Conservation (phyloP, 192 early-diverging fungal genomes). For the Backusella macrospora region DNA sequence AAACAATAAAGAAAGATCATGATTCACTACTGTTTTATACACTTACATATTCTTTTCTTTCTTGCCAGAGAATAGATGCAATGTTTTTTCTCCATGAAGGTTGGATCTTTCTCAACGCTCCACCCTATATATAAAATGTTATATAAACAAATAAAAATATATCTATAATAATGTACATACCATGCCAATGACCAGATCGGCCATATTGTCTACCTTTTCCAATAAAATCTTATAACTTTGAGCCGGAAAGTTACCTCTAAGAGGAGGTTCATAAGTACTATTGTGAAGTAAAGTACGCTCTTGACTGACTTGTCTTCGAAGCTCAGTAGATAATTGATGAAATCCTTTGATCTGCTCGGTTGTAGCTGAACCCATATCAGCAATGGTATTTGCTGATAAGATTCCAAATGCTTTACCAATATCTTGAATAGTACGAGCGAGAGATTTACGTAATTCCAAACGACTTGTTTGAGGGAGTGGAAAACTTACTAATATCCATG, state of each 20-base stretch:
- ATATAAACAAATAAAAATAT: neutral
- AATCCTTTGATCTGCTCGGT: slow-evolving; percentile 19
- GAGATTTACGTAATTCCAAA: slow-evolving; percentile 39
- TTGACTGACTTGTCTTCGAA: slow-evolving; percentile 35
- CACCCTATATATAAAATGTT: neutral
- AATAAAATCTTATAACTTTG: slow-evolving; percentile 32
- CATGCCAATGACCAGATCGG: slow-evolving; percentile 34
- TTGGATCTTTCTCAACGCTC: neutral
- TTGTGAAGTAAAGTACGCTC: slow-evolving; percentile 36
- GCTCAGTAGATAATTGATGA: slow-evolving; percentile 25
- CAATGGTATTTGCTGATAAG: slow-evolving; percentile 15
- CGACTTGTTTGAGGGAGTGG: slow-evolving; percentile 38
- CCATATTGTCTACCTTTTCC: slow-evolving; percentile 42
- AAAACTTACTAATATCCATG: slow-evolving; percentile 32
- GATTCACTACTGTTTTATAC: neutral
- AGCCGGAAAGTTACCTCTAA: slow-evolving; percentile 39
- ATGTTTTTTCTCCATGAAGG: slow-evolving; percentile 10
- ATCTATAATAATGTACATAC: slow-evolving; percentile 17
- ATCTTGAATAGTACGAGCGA: slow-evolving; percentile 38
- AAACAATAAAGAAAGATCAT: neutral
- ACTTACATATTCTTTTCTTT: slow-evolving; percentile 24
- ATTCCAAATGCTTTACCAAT: slow-evolving; percentile 34
- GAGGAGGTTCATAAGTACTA: slow-evolving; percentile 42
- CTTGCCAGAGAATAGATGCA: neutral
- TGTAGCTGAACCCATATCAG: neutral